A percentile compares a stretch with the other conserved stretches of the same genome.
Evolutionary conservation across 352 stramenopile species (phyloP).

Genomic region (Phytophthora hibernalis): DNA sequence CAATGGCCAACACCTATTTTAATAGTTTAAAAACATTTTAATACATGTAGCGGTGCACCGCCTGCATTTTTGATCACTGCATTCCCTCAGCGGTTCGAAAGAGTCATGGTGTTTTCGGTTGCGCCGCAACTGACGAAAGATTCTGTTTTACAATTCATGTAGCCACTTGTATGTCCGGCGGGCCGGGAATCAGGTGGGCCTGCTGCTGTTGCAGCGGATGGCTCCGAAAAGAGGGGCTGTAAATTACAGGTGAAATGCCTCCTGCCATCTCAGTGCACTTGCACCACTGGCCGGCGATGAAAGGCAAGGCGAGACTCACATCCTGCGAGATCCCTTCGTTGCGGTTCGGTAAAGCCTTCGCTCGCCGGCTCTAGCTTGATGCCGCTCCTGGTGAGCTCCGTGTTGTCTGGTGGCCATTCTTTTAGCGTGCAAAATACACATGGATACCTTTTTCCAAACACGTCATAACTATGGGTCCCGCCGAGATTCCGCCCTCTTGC

Average conservation of each 20-base stretch:
- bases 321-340: not conserved
- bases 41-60: too few species aligned
- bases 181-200: not conserved
- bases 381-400: conserved; percentile 7
- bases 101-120: not conserved
- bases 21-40: too few species aligned
- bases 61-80: too few species aligned
- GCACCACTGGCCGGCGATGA: not conserved
- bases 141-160: conserved; percentile 3
- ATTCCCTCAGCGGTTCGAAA: not conserved
- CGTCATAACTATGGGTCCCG: conserved; percentile 5
- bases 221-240: conserved; percentile 7
- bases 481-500: conserved; percentile 31
- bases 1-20: too few species aligned
- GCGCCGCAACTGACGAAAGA: conserved; percentile 2
- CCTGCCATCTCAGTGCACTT: not conserved
- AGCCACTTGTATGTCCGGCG: not conserved
- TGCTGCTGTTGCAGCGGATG: conserved; percentile 2
- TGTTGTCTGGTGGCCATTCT: conserved; percentile 13
- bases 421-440: conserved; percentile 14
- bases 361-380: not conserved
- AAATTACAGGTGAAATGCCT: too few species aligned
- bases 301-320: not conserved
- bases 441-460: conserved; percentile 37
- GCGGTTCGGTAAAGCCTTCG: not conserved